These are phyloP conservation scores for Diaporthe longicolla DNA, from an alignment of 2,329 filamentous ascomycete species.

Conservation along the genomic window DNA sequence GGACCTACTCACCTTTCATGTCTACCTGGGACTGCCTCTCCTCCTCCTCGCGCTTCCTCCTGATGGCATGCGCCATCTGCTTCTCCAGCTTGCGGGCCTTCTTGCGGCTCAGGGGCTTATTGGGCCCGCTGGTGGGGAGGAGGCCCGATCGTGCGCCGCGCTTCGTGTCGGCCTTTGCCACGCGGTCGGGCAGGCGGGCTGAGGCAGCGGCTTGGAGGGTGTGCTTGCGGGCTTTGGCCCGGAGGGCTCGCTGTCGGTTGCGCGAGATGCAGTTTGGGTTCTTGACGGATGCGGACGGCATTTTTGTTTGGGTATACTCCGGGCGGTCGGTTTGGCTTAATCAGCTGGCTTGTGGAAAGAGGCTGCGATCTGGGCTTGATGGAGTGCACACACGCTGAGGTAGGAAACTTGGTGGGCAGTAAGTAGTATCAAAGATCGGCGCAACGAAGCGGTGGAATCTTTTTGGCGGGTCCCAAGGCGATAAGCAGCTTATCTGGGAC, in stretches of 20 bases:
- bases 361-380: neutral
- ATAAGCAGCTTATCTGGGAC: conserved; percentile 27
- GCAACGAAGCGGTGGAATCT: conserved; percentile 18
- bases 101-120: conserved; percentile 66
- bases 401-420: neutral
- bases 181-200: conserved; percentile 43
- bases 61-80: conserved; percentile 65
- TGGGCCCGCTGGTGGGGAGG: conserved; percentile 69
- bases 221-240: conserved; percentile 60
- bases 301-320: conserved; percentile 47
- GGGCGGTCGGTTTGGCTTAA: neutral
- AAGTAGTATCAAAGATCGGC: neutral
- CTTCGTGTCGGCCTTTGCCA: conserved; percentile 55
- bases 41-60: conserved; percentile 65
- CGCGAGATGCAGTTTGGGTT: conserved; percentile 71
- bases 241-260: conserved; percentile 65
- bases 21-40: conserved; percentile 45
- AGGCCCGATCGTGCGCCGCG: conserved; percentile 68
- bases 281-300: conserved; percentile 70
- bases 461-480: conserved; percentile 16
- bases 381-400: neutral
- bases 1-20: conserved; percentile 39
- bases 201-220: conserved; percentile 58
- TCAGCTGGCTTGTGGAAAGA: neutral
- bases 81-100: conserved; percentile 69